Evolutionary conservation across 2,329 filamentous ascomycete genomes (phyloP), one percentile per base, ranked within the genome.

Genomic region (Escovopsis sp.): DNA sequence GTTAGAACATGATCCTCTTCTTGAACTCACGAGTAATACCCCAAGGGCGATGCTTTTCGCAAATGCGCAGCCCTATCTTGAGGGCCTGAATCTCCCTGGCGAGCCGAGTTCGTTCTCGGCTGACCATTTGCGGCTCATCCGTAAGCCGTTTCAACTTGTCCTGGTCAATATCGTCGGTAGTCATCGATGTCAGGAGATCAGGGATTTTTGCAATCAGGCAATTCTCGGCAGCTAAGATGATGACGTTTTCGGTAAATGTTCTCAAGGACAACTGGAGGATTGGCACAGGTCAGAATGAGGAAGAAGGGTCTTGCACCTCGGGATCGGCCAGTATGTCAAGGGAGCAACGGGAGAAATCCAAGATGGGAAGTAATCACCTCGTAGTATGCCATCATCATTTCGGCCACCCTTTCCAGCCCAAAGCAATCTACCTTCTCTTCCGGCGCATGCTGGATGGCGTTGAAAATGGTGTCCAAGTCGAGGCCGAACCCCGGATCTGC

Each of bases 191-290:
- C 23, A 70, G 49, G 3, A 70, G 62, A 0, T 40, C 35, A 1
- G 57, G 53, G 0, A 70, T 38, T 2, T 60, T 53, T 1, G 38
- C 45, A 0, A 70, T 46, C 1, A 71, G 56, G 31, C 62, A 67
- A 23, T 61, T 62, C 42, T 70, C 66, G 1, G 66, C 51, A 0
- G 57, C 65, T 1, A 68, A 50, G n/a, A 57, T 65, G 14, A 61
- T 53, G 9, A 70, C 49, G 15, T 66, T 66, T 4, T 70, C 61
- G 3, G 61, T 52, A 33, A 70, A 66, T 0, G 57, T 62, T 11
- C 58, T 44, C 3, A 61, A 49, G 2, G 61, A 57, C 45, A 61
- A 57, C 60, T 64, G 6, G 19, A 14, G 17, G 12, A 4, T 5
- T 10, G 2, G 7, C 21, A 25, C 21, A 11, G 11, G 9, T 9